Conservation (phyloP, 257 asterid species). For the Solanum commersonii region DNA sequence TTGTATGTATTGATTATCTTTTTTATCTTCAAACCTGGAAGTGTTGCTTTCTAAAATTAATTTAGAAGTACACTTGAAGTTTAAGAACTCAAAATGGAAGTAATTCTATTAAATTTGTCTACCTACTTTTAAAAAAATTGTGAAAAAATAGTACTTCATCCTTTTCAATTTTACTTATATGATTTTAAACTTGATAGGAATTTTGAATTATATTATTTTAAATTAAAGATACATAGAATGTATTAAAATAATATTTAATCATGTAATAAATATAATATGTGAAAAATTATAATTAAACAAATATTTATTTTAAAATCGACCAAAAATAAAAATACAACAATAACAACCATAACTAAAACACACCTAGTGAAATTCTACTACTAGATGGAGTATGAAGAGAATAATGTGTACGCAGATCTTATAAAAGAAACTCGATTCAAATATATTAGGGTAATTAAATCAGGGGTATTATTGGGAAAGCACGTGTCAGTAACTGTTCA, state of each 20-base stretch:
- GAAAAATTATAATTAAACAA: neutral
- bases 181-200: neutral
- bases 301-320: no score
- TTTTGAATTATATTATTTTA: no score
- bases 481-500: neutral
- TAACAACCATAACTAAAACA: no score
- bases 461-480: constrained; percentile 5
- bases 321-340: no score
- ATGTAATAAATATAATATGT: no score
- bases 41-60: neutral
- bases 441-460: no score
- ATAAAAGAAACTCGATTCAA: no score
- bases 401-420: no score
- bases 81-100: neutral
- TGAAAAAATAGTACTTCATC: neutral
- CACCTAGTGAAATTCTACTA: neutral
- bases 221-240: no score
- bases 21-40: neutral
- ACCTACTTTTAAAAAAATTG: neutral
- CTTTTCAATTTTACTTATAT: neutral
- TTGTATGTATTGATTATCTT: neutral
- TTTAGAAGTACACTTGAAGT: neutral
- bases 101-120: neutral
- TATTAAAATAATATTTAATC: no score
- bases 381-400: neutral